These are phyloP conservation scores for Kwoniella sp. DNA, from an alignment of 768 basidiomycete genomes.

Conservation along the genomic window DNA sequence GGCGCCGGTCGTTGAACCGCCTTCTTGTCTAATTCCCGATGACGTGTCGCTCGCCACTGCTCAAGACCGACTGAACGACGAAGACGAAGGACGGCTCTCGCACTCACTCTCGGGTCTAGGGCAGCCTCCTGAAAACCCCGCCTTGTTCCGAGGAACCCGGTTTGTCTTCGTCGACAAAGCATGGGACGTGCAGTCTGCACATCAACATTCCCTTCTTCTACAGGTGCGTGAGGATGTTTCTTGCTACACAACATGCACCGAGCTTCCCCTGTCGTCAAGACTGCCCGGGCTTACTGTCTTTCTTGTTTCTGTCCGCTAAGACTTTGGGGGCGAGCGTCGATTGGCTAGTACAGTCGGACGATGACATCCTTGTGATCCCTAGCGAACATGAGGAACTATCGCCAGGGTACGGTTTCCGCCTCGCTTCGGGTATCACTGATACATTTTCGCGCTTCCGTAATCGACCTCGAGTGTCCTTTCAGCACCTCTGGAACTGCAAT, in stretches of 20 bases:
- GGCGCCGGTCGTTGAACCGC: too few species aligned
- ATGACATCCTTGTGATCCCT: background rate
- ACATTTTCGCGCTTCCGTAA: background rate
- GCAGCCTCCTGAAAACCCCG: background rate
- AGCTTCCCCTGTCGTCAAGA: background rate
- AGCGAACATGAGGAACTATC: background rate
- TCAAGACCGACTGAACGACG: background rate
- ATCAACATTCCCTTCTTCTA: background rate
- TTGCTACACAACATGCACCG: background rate
- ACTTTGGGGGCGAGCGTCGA: background rate
- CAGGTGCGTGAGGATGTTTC: background rate
- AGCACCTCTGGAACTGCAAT: background rate
- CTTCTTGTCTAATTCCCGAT: too few species aligned
- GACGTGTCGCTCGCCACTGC: background rate
- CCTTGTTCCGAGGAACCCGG: background rate
- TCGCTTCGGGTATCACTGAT: background rate
- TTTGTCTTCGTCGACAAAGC: background rate
- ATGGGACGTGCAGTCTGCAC: background rate
- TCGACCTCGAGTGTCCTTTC: background rate
- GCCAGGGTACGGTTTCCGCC: background rate
- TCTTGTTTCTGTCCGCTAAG: background rate
- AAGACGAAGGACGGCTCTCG: background rate
- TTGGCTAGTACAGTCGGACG: background rate
- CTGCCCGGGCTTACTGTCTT: background rate
- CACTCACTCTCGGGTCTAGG: background rate